These are phyloP conservation scores for Aspergillus novofumigatus DNA, from an alignment of 2,329 filamentous ascomycete species.

Conservation along the genomic window DNA sequence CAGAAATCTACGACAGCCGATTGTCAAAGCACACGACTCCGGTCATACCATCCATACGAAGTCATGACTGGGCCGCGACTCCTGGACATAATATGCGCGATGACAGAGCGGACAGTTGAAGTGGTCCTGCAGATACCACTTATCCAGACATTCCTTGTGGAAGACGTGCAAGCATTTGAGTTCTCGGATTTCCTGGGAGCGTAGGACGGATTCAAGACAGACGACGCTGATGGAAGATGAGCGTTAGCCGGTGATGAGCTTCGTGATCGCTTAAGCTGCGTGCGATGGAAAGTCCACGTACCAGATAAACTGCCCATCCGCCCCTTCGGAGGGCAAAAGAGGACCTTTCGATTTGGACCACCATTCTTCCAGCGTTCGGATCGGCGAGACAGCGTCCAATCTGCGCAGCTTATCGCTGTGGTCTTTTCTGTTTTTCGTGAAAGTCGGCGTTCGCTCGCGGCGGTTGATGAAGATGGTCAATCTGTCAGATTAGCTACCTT, in stretches of 20 bases:
- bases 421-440: constrained; percentile 19
- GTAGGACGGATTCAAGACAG: constrained; percentile 36
- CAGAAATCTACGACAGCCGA: background rate
- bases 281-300: constrained; percentile 13
- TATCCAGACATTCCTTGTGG: constrained; percentile 37
- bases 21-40: background rate
- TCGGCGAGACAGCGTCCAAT: constrained; percentile 34
- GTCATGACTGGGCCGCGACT: constrained; percentile 26
- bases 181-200: constrained; percentile 34
- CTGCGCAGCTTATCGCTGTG: constrained; percentile 30
- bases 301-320: constrained; percentile 36
- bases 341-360: constrained; percentile 32
- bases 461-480: constrained; percentile 33
- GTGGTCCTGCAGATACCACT: constrained; percentile 38
- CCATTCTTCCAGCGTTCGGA: constrained; percentile 35
- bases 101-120: constrained; percentile 38
- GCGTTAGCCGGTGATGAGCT: constrained; percentile 3
- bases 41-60: constrained; percentile 36
- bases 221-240: constrained; percentile 24
- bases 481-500: constrained; percentile 9
- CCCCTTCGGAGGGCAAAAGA: constrained; percentile 28
- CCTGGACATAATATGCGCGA: constrained; percentile 30
- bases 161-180: constrained; percentile 38
- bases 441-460: constrained; percentile 19
- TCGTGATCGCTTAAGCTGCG: background rate